Base-by-base conservation (phyloP, 1,284 basidiomycete species). In the Leccinum subrobustum region DNA sequence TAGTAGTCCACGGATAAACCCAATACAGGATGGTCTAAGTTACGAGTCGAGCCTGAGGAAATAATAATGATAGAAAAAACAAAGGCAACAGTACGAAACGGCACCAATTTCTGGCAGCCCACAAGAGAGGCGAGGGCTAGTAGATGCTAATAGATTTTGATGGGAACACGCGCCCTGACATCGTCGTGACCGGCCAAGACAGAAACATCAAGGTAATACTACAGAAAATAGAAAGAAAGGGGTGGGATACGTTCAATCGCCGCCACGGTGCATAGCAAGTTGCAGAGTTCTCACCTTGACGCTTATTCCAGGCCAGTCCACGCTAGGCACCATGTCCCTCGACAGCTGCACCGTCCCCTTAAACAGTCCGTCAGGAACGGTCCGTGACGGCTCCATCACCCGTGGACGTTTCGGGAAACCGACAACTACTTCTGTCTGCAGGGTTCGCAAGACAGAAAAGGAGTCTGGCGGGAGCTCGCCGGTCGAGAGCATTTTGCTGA, bases 161-260 rank as follows among this genome's bases (percentile, higher is more conserved):
- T 74, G 7, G 86, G 86, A 54, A 89, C 75, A 31, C 84, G 80
- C 31, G 83, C 84, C 58, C 84, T 79, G 54, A 84, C 71, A 59
- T 83, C 81, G 66, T 89, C 85, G 64, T 84, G 82, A 20, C 84
- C 84, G 48, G 86, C 76, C 50, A 85, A 71, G 44, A 89, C 86
- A 51, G 86, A 86, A 29, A 88, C 79, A 60, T 89, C 86, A 51
- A 89, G 73, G 69, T 86, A 89, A 75, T 89, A 89, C 87, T 89
- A 65, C 16, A n/a, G 8, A 27, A 7, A 23, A 48, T 20, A 23
- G 14, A 20, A 52, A 16, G 6, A 57, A 65, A 61, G 9, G 52
- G 54, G 57, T 67, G 29, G 67, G 62, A 57, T 52, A 6, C 50
- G 20, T 51, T 53, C 20, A 39, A 58, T 52, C 57, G 39, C 59